Evolutionary conservation across 2,329 filamentous ascomycete species (phyloP).

Genomic region (Cyclaneusma minus): DNA sequence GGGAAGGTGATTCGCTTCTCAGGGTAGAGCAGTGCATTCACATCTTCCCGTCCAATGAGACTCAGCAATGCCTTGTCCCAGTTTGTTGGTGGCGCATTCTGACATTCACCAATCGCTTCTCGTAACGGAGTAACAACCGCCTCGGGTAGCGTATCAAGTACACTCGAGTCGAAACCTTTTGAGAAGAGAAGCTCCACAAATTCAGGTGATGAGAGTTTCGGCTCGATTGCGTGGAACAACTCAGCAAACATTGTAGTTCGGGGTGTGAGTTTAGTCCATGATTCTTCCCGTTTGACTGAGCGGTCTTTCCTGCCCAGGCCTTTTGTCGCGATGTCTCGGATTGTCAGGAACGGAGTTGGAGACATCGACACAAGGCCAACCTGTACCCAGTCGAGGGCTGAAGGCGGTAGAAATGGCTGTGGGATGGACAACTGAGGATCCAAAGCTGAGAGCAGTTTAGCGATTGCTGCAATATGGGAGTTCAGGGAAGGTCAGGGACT

Average conservation of each 20-base stretch:
- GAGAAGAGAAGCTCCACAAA: constrained; percentile 61
- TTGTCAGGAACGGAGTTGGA: constrained; percentile 27
- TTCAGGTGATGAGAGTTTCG: constrained; percentile 35
- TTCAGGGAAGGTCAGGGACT: constrained; percentile 6
- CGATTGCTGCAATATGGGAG: not conserved
- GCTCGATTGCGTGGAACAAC: constrained; percentile 44
- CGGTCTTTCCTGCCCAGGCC: constrained; percentile 8
- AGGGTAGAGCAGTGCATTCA: constrained; percentile 48
- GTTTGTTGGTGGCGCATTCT: constrained; percentile 61
- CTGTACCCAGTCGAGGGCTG: constrained; percentile 40
- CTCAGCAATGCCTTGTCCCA: constrained; percentile 61
- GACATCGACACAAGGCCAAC: constrained; percentile 18
- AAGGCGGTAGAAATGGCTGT: constrained; percentile 39
- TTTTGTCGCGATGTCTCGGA: constrained; percentile 29
- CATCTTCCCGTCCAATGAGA: constrained; percentile 68
- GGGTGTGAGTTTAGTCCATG: constrained; percentile 28
- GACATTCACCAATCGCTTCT: constrained; percentile 73
- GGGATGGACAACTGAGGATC: constrained; percentile 16
- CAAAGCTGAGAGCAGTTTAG: constrained; percentile 2
- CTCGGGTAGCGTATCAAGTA: constrained; percentile 76
- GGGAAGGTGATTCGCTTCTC: constrained; percentile 21
- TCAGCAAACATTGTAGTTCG: constrained; percentile 55
- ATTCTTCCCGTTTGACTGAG: constrained; percentile 7
- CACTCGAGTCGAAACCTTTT: constrained; percentile 46
- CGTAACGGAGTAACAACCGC: constrained; percentile 66